Evolutionary conservation across 2,329 filamentous ascomycete genomes (phyloP).

Genomic region (Aspergillus oerlinghausenensis): DNA sequence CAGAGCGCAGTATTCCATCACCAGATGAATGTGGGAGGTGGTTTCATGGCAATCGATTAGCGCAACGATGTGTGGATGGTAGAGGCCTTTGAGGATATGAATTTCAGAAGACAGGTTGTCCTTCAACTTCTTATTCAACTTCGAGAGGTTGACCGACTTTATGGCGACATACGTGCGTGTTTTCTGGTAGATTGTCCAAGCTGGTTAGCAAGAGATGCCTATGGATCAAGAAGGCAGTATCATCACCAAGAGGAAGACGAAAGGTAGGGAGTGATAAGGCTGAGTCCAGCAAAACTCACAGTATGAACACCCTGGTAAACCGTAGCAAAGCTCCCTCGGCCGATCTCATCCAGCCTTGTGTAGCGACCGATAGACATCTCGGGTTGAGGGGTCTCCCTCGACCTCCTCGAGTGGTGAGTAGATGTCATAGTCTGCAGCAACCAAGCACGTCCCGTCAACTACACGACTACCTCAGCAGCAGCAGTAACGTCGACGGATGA

Average conservation of each 20-base stretch:
- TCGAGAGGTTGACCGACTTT: conserved; percentile 88
- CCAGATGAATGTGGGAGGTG: conserved; percentile 81
- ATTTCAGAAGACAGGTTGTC: conserved; percentile 96
- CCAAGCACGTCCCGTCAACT: conserved; percentile 25
- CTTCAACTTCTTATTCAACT: conserved; percentile 91
- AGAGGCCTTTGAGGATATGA: conserved; percentile 85
- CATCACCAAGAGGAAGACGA: neutral
- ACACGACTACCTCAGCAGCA: conserved; percentile 35
- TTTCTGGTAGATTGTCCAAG: conserved; percentile 49
- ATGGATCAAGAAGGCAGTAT: neutral
- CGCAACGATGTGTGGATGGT: conserved; percentile 94
- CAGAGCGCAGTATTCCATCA: conserved; percentile 98
- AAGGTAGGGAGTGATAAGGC: neutral
- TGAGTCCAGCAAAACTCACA: conserved; percentile 51
- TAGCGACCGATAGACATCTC: conserved; percentile 65
- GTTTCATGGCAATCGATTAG: conserved; percentile 93
- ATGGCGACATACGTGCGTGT: conserved; percentile 82
- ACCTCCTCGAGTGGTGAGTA: conserved; percentile 39
- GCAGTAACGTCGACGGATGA: conserved; percentile 19
- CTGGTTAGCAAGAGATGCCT: conserved; percentile 8
- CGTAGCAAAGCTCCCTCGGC: conserved; percentile 94
- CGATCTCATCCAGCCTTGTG: conserved; percentile 80
- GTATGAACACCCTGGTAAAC: conserved; percentile 85
- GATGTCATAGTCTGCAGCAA: conserved; percentile 32
- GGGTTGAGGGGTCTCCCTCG: conserved; percentile 28